Conservation (phyloP, 108 stramenopile genomes). For the Pseudonitzschia delicatissima region DNA sequence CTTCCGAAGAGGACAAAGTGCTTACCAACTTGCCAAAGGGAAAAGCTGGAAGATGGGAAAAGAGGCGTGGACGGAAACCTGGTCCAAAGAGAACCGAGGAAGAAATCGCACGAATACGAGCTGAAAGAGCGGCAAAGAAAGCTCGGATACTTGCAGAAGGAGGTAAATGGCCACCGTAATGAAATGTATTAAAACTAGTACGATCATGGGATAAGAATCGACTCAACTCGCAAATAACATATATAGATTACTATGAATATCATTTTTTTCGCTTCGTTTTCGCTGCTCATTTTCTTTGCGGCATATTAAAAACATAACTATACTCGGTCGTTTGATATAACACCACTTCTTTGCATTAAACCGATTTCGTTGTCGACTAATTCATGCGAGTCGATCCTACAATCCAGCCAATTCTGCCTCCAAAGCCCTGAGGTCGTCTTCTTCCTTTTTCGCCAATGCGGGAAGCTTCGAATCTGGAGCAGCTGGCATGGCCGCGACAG, state of each 20-base stretch:
- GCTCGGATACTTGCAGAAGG: constrained; percentile 16
- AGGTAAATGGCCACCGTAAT: constrained; percentile 1
- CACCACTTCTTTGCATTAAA: too few relatives aligned
- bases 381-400: constrained; percentile 28
- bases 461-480: constrained; percentile 66
- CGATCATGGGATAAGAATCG: too few relatives aligned
- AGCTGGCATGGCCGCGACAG: constrained; percentile 43
- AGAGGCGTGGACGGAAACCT: constrained; percentile 24
- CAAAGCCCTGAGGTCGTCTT: constrained; percentile 78
- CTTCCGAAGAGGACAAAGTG: not conserved
- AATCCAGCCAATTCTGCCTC: constrained; percentile 89
- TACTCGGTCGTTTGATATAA: not conserved
- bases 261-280: too few relatives aligned
- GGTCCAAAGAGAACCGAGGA: constrained; percentile 33
- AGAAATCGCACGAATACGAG: constrained; percentile 36
- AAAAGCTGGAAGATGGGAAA: constrained; percentile 11
- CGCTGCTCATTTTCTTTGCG: too few relatives aligned
- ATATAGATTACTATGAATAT: too few relatives aligned
- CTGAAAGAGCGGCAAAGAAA: constrained; percentile 35
- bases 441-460: constrained; percentile 74
- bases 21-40: constrained; percentile 35
- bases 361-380: not conserved
- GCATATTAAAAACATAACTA: not conserved
- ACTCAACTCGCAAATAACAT: too few relatives aligned
- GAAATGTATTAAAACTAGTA: too few relatives aligned